A percentile compares a stretch with the other conserved stretches of the same genome.
Conservation (phyloP, 2,329 filamentous ascomycete genomes). For the Penicillium sp. region DNA sequence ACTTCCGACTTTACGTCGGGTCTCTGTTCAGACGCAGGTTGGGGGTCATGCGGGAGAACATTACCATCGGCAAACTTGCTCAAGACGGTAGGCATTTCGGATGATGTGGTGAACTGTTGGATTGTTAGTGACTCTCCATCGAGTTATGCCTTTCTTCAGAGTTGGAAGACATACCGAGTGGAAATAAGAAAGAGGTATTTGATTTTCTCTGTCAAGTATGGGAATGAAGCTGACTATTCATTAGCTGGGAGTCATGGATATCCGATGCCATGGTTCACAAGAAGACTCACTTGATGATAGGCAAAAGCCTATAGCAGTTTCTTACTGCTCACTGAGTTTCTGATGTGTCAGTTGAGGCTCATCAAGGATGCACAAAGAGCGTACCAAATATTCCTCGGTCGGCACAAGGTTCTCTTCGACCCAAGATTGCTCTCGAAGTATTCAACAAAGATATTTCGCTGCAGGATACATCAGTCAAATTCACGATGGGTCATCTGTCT, state of each 20-base stretch:
- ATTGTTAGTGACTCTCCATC: neutral
- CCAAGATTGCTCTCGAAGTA: neutral
- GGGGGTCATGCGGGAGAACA: neutral
- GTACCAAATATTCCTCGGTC: neutral
- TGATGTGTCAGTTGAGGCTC: neutral
- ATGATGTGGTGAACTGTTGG: neutral
- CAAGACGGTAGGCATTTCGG: neutral
- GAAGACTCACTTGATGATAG: neutral
- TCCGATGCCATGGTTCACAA: neutral
- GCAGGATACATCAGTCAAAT: neutral
- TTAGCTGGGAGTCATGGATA: neutral
- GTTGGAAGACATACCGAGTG: neutral
- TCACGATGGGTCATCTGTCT: too few relatives aligned
- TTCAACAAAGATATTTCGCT: neutral
- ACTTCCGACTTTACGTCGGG: neutral
- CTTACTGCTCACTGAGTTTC: neutral
- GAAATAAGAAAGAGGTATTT: neutral
- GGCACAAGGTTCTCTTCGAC: too few relatives aligned
- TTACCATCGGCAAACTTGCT: neutral
- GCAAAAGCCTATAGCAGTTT: neutral
- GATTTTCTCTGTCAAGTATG: neutral
- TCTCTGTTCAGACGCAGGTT: neutral
- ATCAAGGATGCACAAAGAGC: neutral
- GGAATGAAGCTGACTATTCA: neutral
- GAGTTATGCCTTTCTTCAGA: neutral